Conservation (phyloP, 352 stramenopile genomes). For the Stephanocyclus meneghinianus region DNA sequence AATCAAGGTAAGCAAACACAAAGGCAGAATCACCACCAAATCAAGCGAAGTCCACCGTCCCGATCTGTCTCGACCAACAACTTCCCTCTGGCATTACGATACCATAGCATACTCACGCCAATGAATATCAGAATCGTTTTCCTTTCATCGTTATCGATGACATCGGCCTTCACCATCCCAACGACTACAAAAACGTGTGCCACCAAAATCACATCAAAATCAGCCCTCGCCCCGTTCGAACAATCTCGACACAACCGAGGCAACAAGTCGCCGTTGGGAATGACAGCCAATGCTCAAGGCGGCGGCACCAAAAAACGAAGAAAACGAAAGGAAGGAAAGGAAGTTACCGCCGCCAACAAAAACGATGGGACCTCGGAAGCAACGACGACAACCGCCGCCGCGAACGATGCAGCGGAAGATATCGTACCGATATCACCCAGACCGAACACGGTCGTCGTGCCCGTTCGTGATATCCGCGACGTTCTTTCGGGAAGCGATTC, state of each 20-base stretch:
- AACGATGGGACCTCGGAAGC: background rate
- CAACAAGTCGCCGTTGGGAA: background rate
- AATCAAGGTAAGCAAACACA: too few species aligned
- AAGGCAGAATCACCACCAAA: background rate
- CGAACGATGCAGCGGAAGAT: background rate
- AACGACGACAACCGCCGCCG: background rate
- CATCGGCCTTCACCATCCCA: conserved; percentile 19
- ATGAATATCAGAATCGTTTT: background rate
- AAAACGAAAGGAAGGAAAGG: conserved; percentile 44
- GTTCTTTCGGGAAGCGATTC: conserved; percentile 30
- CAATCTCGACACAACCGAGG: background rate
- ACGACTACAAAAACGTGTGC: background rate
- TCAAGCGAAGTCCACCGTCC: background rate
- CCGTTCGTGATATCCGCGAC: conserved; percentile 61
- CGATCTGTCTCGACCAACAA: background rate
- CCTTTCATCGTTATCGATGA: background rate
- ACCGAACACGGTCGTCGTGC: conserved; percentile 43
- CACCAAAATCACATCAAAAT: background rate
- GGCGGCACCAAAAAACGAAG: conserved; percentile 23
- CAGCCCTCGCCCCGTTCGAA: background rate
- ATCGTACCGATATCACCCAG: conserved; percentile 9
- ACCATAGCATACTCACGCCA: background rate
- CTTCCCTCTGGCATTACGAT: background rate
- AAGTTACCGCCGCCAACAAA: conserved; percentile 12
- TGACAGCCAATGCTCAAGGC: conserved; percentile 1